Conservation (phyloP, 805 yeast genomes). For the Kazachstania bromeliacearum region DNA sequence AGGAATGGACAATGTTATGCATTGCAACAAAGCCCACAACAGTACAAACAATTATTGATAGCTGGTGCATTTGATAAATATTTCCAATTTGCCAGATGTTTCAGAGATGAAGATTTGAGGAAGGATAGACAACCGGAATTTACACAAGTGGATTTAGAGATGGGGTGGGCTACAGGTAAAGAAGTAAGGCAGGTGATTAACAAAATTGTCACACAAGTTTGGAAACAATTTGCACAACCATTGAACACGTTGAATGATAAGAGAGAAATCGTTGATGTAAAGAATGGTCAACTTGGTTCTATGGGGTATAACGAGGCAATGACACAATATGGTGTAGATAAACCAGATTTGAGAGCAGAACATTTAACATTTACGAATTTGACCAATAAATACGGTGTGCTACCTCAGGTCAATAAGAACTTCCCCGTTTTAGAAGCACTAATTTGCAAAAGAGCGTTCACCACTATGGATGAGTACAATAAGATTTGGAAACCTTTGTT, state of each 20-base stretch:
- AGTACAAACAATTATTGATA: slow-evolving; percentile 89
- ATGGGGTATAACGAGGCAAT: slow-evolving; percentile 64
- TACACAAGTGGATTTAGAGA: slow-evolving; percentile 93
- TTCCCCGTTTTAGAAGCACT: slow-evolving; percentile 73
- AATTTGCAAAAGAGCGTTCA: slow-evolving; percentile 45
- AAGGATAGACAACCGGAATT: slow-evolving; percentile 96
- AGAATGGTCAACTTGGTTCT: slow-evolving; percentile 29
- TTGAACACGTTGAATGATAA: slow-evolving; percentile 24
- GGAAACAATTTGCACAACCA: slow-evolving; percentile 38
- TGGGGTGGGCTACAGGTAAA: slow-evolving; percentile 65
- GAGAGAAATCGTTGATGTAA: slow-evolving; percentile 6
- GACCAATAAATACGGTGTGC: no score
- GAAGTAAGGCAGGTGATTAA: slow-evolving; percentile 65
- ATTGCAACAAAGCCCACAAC: slow-evolving; percentile 95
- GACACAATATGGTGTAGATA: slow-evolving; percentile 75
- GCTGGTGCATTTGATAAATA: slow-evolving; percentile 84
- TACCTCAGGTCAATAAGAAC: no score
- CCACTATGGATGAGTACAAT: slow-evolving; percentile 12
- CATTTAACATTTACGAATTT: no score
- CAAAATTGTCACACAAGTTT: slow-evolving; percentile 42
- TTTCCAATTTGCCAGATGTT: slow-evolving; percentile 88
- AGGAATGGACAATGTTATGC: slow-evolving; percentile 66
- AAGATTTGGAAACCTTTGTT: slow-evolving; percentile 33
- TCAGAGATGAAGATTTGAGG: slow-evolving; percentile 91
- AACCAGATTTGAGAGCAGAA: slow-evolving; percentile 61